A percentile compares a stretch with the other conserved stretches of the same genome.
Evolutionary conservation across 1,284 basidiomycete genomes (phyloP).

Genomic region (Boletus albobrunnescens): DNA sequence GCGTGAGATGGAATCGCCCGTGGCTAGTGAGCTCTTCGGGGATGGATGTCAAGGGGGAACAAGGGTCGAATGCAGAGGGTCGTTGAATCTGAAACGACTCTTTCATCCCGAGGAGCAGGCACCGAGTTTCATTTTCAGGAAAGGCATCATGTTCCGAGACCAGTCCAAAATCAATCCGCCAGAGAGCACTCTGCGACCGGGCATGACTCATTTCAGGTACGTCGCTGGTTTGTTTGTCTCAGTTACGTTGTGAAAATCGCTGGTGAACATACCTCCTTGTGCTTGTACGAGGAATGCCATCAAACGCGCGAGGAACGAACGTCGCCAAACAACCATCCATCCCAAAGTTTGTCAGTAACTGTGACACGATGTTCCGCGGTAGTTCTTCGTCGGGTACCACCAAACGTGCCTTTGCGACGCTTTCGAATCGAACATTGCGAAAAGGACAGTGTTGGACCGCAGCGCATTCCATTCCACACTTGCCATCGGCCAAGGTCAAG

Average conservation of each 20-base stretch:
- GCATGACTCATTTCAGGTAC: neutral
- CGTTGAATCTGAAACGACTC: neutral
- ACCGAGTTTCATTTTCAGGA: neutral
- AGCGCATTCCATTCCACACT: conserved; percentile 1
- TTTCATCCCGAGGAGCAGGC: conserved; percentile 22
- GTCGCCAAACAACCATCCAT: conserved; percentile 2
- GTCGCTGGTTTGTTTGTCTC: conserved; percentile 11
- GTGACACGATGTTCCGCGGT: conserved; percentile 14
- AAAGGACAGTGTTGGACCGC: conserved; percentile 15
- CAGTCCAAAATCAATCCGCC: conserved; percentile 17
- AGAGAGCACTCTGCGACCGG: neutral
- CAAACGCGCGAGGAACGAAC: conserved; percentile 14
- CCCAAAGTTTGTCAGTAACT: conserved; percentile 7
- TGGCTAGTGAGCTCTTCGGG: conserved; percentile 15
- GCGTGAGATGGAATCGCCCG: conserved; percentile 15
- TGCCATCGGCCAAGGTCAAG: conserved; percentile 3
- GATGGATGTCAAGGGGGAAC: conserved; percentile 4
- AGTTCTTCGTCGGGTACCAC: conserved; percentile 4
- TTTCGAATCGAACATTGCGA: conserved; percentile 15
- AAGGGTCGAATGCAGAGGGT: neutral
- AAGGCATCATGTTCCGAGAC: neutral
- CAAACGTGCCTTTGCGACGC: neutral
- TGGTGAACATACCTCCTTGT: conserved; percentile 17
- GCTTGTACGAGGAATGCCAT: conserved; percentile 13
- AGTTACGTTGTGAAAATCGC: neutral